Base-by-base conservation (phyloP, 148 eudicot species). In the Silene conica region DNA sequence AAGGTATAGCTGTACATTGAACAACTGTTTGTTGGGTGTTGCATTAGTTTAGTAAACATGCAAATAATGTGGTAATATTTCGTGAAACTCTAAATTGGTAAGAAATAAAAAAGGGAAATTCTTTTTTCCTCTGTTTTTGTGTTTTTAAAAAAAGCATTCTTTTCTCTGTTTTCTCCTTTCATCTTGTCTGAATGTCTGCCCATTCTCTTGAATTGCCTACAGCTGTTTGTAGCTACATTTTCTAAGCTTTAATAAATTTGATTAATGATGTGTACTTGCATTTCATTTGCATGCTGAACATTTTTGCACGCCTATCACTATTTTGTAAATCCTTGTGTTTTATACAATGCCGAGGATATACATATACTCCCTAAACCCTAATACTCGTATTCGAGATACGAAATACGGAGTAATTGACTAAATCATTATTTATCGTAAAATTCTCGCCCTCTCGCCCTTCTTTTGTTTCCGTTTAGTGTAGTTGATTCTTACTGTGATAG, bases 1-100 rank as follows among this genome's bases (percentile, higher is more conserved):
- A 66, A 71, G 58, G 70, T 14, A 58, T 76, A 72, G 77, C 80
- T 80, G 77, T 76, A 61, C 72, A 41, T 34, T 68, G 56, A 64
- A 50, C 43, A 43, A 68, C 3, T 71, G 79, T 78, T 76, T 72
- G 77, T 72, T 76, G 80, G 41, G 62, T 76, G 70, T 76, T 80
- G 76, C 77, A 56, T 80, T 46, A 45, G 48, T 72, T 67, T 66
- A 70, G 79, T 54, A 72, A 61, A 67, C 58, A 67, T 52, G 56
- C 46, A 72, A 67, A 60, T 58, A 72, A 59, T 18, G 72, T 62
- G 74, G 67, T 75, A 46, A 70, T 1, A 14, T 71, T 80, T 31
- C 11, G n/a, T 14, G n/a, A 57, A 7, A 64, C 6, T 14, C 21
- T 50, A 48, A 50, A 50, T 69, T 50, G 6, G 72, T 60, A 5